These are phyloP conservation scores for Ceratobasidium sp. DNA, from an alignment of 1,284 basidiomycete genomes.

Conservation along the genomic window DNA sequence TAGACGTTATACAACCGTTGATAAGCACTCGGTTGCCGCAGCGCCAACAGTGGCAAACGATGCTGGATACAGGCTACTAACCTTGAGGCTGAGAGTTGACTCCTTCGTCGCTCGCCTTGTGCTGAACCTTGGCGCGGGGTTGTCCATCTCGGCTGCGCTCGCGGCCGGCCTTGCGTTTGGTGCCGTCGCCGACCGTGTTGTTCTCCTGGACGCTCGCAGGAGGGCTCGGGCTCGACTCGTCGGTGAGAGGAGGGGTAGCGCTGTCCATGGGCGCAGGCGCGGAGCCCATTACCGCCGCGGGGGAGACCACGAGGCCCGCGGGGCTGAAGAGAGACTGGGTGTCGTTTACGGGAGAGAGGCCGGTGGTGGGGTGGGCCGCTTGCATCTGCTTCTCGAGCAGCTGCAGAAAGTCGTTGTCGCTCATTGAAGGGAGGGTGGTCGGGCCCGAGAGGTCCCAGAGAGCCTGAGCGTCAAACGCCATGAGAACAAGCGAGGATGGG, in stretches of 20 bases:
- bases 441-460: conserved; percentile 46
- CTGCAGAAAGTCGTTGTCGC: conserved; percentile 38
- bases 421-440: conserved; percentile 39
- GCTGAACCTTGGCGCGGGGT: conserved; percentile 66
- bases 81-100: conserved; percentile 62
- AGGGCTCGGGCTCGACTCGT: conserved; percentile 76
- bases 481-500: conserved; percentile 14
- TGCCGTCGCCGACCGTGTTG: conserved; percentile 46
- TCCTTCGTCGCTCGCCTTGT: conserved; percentile 64
- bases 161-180: conserved; percentile 52
- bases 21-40: conserved; percentile 50
- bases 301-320: conserved; percentile 47
- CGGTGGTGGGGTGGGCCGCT: conserved; percentile 56
- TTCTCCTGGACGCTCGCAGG: conserved; percentile 59
- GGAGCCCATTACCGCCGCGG: conserved; percentile 50
- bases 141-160: conserved; percentile 54
- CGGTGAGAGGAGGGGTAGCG: conserved; percentile 52
- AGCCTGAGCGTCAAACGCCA: conserved; percentile 45
- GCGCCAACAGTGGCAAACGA: conserved; percentile 3
- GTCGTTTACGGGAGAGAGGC: conserved; percentile 73
- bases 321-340: conserved; percentile 67
- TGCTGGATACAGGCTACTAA: conserved; percentile 58
- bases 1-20: conserved; percentile 42
- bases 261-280: conserved; percentile 52
- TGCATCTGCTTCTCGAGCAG: conserved; percentile 43